Evolutionary conservation across 345 rosid species (phyloP).

Genomic region (Hypericum perforatum): DNA sequence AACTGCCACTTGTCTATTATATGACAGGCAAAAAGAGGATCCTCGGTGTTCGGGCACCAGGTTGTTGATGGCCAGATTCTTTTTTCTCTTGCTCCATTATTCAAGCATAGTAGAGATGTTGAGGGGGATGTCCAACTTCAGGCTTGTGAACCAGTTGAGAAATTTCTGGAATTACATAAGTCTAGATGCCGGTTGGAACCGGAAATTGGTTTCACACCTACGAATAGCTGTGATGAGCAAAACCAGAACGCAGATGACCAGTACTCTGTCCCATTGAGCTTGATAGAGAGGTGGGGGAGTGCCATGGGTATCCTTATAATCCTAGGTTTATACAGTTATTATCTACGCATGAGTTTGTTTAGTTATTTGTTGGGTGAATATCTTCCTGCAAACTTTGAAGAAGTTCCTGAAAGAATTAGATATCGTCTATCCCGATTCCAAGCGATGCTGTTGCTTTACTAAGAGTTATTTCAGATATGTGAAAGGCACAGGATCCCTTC

Average conservation of each 20-base stretch:
- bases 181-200: constrained; percentile 17
- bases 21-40: constrained; percentile 71
- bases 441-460: constrained; percentile 89
- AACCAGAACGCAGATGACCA: constrained; percentile 25
- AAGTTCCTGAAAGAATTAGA: constrained; percentile 32
- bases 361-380: background rate
- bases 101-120: constrained; percentile 24
- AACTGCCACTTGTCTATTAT: constrained; percentile 3
- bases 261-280: constrained; percentile 54
- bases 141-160: constrained; percentile 61
- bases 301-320: constrained; percentile 80
- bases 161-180: constrained; percentile 49
- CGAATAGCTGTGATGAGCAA: constrained; percentile 26
- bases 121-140: constrained; percentile 37
- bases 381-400: background rate
- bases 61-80: constrained; percentile 38
- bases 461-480: constrained; percentile 90
- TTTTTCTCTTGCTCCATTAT: constrained; percentile 41
- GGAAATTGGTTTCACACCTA: constrained; percentile 20
- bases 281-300: constrained; percentile 91
- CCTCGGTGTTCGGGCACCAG: constrained; percentile 36
- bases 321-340: constrained; percentile 10
- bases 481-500: constrained; percentile 89
- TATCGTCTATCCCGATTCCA: constrained; percentile 86
- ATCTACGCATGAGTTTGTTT: constrained; percentile 1